phyloP scores from a whole-genome alignment of 2,329 filamentous ascomycete species.

The Apiospora marii region DNA sequence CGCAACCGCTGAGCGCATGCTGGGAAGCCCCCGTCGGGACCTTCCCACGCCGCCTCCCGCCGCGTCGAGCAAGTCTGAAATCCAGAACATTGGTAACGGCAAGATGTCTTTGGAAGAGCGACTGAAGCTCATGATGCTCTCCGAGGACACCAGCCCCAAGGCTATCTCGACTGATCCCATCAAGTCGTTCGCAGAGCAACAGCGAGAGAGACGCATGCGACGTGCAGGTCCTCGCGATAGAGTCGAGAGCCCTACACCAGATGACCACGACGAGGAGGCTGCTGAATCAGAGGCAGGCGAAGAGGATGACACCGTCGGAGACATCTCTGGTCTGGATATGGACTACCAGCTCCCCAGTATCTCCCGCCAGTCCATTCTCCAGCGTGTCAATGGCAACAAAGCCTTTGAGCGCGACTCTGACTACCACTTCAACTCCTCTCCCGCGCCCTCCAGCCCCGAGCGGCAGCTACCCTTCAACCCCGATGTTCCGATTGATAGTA shows the following conservation, averaged over 20 bases:
- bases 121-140: slow-evolving; percentile 87
- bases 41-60: slow-evolving; percentile 79
- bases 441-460: slow-evolving; percentile 65
- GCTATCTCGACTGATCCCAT: slow-evolving; percentile 45
- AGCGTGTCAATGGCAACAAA: slow-evolving; percentile 77
- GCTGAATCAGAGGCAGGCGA: slow-evolving; percentile 48
- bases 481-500: slow-evolving; percentile 87
- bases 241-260: slow-evolving; percentile 49
- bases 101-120: slow-evolving; percentile 88
- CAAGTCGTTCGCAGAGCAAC: slow-evolving; percentile 69
- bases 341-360: slow-evolving; percentile 79
- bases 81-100: slow-evolving; percentile 75
- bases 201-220: slow-evolving; percentile 74
- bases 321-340: slow-evolving; percentile 63
- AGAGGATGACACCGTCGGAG: slow-evolving; percentile 66
- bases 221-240: slow-evolving; percentile 63
- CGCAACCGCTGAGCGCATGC: slow-evolving; percentile 75
- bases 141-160: slow-evolving; percentile 60
- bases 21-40: slow-evolving; percentile 70
- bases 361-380: slow-evolving; percentile 91
- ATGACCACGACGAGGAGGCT: slow-evolving; percentile 44
- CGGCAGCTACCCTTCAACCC: slow-evolving; percentile 76
- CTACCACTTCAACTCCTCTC: slow-evolving; percentile 69
- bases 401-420: slow-evolving; percentile 65
- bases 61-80: slow-evolving; percentile 76